Base-by-base conservation (phyloP, 1,139 yeast species). In the Saccharomyces hybrid region DNA sequence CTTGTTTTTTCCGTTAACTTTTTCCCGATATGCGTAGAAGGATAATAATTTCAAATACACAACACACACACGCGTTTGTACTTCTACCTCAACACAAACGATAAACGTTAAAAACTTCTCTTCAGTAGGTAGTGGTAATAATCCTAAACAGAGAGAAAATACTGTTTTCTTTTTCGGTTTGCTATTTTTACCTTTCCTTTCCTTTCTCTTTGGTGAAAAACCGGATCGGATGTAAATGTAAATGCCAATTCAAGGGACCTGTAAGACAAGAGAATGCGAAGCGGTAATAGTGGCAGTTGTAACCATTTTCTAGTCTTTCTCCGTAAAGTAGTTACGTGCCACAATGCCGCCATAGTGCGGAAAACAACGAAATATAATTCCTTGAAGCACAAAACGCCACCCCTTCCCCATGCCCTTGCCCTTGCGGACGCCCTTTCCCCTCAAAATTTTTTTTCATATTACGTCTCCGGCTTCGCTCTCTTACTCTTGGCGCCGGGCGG, bases 341-440 rank as follows among this genome's bases (percentile, higher is more conserved):
- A 38, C 44, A 38, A 38, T 38, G 16, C 25, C 25, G n/a, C 44
- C 11, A 38, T 9, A 38, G 25, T 11, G 44, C 25, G 23, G 16
- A 20, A 16, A 38, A 20, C 25, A 13, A 38, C 25, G 44, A 20
- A 20, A 38, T 38, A 38, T 16, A 16, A 14, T 38, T 38, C 44
- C 44, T 38, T 38, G 44, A 38, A 38, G 44, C 44, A 38, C 44
- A 38, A 38, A 38, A 38, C 44, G 44, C 44, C 44, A 38, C 25
- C 44, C 44, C 44, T 38, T 38, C 44, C 44, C 44, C 44, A 11
- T 38, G 44, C 44, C 44, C 44, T 14, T 34, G 42, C 42, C 42
- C 42, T 34, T 38, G 26, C 44, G n/a, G 44, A 34, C 41, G 44
- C 44, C 44, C 44, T 38, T 38, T 38, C 44, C 44, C 44, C 44